Conservation (phyloP, 164 flowering plant genomes). For the Cinnamomum chago region DNA sequence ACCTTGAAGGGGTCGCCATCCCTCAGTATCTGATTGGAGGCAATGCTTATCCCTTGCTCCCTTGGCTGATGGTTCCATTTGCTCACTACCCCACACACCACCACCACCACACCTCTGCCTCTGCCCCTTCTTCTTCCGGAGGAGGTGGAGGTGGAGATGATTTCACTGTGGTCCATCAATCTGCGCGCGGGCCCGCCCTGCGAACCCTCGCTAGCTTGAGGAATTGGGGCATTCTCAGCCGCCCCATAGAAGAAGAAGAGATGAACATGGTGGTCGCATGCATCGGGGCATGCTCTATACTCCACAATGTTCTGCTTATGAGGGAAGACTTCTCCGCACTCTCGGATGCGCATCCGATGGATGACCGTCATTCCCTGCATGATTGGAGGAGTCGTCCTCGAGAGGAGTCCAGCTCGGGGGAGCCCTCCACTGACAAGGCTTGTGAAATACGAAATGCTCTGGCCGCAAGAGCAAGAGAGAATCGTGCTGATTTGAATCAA, state of each 20-base stretch:
- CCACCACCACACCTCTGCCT: neutral
- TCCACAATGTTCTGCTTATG: constrained; percentile 74
- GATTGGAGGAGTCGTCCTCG: constrained; percentile 21
- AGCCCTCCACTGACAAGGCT: constrained; percentile 25
- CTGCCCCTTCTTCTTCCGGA: constrained; percentile 6
- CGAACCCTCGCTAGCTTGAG: constrained; percentile 56
- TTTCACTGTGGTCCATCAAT: constrained; percentile 38
- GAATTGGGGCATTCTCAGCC: constrained; percentile 71
- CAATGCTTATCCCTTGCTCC: constrained; percentile 62
- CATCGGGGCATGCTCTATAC: constrained; percentile 76
- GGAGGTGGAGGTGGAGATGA: constrained; percentile 21
- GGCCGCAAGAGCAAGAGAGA: constrained; percentile 39
- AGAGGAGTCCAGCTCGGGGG: constrained; percentile 29
- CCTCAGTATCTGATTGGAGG: constrained; percentile 66
- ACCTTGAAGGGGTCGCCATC: constrained; percentile 32
- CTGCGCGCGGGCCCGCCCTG: constrained; percentile 36
- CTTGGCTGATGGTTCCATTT: constrained; percentile 79
- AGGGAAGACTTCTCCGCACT: constrained; percentile 70
- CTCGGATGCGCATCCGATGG: constrained; percentile 19
- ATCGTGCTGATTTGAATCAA: neutral
- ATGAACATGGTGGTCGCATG: constrained; percentile 58
- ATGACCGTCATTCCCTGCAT: constrained; percentile 19
- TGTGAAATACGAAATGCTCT: constrained; percentile 41
- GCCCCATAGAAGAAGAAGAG: constrained; percentile 49
- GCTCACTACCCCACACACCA: constrained; percentile 14